These are phyloP conservation scores for Aspergillus pseudoviridinutans DNA, from an alignment of 2,329 filamentous ascomycete genomes.

Conservation along the genomic window DNA sequence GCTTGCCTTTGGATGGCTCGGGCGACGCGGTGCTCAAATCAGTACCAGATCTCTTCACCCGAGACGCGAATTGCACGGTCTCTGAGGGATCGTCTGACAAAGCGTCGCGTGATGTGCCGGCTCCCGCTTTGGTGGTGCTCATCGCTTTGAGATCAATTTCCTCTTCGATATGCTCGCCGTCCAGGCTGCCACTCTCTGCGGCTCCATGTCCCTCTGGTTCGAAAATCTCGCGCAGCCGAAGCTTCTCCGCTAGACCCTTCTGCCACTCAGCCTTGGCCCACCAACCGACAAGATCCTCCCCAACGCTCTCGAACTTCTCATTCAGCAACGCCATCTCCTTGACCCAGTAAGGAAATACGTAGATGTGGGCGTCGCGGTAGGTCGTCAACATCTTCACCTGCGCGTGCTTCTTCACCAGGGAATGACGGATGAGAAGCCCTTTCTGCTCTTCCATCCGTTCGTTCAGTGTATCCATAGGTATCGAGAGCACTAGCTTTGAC, in stretches of 20 bases:
- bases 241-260: constrained; percentile 69
- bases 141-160: constrained; percentile 52
- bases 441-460: constrained; percentile 75
- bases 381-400: constrained; percentile 75
- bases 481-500: constrained; percentile 77
- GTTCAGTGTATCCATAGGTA: constrained; percentile 84
- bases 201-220: constrained; percentile 42
- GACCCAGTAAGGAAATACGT: constrained; percentile 89
- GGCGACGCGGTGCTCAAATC: not conserved
- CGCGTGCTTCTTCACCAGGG: constrained; percentile 69
- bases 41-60: constrained; percentile 22
- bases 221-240: constrained; percentile 67
- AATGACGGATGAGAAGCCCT: constrained; percentile 64
- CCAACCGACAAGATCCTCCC: constrained; percentile 89
- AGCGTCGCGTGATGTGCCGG: constrained; percentile 10
- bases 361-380: constrained; percentile 88
- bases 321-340: constrained; percentile 78
- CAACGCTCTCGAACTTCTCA: constrained; percentile 78
- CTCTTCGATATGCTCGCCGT: constrained; percentile 46
- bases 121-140: constrained; percentile 49
- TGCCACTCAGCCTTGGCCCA: constrained; percentile 97
- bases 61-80: constrained; percentile 22
- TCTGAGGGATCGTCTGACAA: constrained; percentile 1
- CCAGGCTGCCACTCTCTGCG: constrained; percentile 36
- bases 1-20: constrained; percentile 17